phyloP scores from a whole-genome alignment of 2,329 filamentous ascomycete species.

The Epicoccum nigrum region DNA sequence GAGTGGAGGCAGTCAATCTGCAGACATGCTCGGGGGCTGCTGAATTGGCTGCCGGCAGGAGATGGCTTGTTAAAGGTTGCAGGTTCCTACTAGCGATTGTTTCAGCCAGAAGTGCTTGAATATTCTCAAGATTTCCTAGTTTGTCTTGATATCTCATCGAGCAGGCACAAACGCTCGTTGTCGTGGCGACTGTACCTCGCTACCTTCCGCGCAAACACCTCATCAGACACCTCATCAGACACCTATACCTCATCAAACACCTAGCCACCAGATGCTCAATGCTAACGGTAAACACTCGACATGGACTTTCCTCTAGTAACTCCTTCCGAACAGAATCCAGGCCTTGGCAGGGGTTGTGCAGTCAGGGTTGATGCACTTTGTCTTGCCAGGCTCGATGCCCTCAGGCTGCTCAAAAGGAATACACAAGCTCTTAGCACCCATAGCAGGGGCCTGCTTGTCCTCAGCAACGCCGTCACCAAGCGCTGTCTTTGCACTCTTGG shows the following conservation, averaged over 20 bases:
- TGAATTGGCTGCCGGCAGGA: too few species aligned
- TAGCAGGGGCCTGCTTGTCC: conserved; percentile 74
- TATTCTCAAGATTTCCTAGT: neutral
- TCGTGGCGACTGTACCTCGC: conserved; percentile 8
- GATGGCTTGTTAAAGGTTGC: too few species aligned
- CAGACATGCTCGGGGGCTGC: too few species aligned
- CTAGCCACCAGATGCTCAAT: conserved; percentile 29
- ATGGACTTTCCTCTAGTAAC: conserved; percentile 39
- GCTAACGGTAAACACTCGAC: conserved; percentile 8
- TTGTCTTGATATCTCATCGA: conserved; percentile 11
- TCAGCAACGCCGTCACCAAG: conserved; percentile 71
- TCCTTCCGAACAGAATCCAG: conserved; percentile 88
- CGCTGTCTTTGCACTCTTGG: conserved; percentile 79
- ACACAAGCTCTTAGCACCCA: conserved; percentile 78
- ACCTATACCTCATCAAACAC: conserved; percentile 28
- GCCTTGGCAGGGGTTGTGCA: conserved; percentile 77
- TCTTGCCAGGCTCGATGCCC: conserved; percentile 77
- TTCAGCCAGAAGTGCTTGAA: too few species aligned
- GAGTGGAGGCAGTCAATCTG: too few species aligned
- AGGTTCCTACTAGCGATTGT: too few species aligned
- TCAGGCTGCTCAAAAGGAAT: conserved; percentile 87
- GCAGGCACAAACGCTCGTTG: conserved; percentile 6
- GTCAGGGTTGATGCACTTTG: conserved; percentile 90
- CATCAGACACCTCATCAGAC: too few species aligned
- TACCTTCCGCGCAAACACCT: conserved; percentile 17